Evolutionary conservation across 1,284 basidiomycete species (phyloP), one percentile per base, ranked within the genome.

Genomic region (Lignosus rhinocerotis): DNA sequence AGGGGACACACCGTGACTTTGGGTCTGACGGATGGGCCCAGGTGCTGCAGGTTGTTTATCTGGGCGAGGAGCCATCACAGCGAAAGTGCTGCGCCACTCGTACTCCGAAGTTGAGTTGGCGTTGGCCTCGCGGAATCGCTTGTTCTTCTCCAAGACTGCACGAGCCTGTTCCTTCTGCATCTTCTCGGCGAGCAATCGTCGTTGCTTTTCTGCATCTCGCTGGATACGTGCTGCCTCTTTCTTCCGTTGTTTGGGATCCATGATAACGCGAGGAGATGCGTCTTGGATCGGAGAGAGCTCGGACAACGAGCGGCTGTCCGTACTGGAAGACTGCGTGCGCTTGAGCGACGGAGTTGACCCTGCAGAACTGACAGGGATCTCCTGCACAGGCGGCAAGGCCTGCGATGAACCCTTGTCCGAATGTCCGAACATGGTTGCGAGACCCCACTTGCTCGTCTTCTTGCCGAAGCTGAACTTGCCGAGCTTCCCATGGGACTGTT

Each of bases 101-200:
- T 87, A 73, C 62, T 86, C 81, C 53, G 80, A 73, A 54, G 62
- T 76, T 70, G 52, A 68, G 77, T 25, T 78, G 25, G 25, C 25
- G 25, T 77, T 32, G 82, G 67, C 25, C 25, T 84, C 84, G 67
- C 87, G 77, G 69, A 93, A 80, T 65, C 87, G 84, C 58, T 84
- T 87, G 69, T 94, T 91, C 78, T 98, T 98, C 71, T 90, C 87
- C 87, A 98, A 91, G 72, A 98, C 96, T 39, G 94, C 95, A 52
- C 96, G 85, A 6, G 96, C 94, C 68, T 96, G 90, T 67, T 98
- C 96, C 67, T 79, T 83, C 66, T 87, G 84, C 68, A 76, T 84
- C 71, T 87, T 86, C 72, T 90, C 85, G 32, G 85, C 87, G 47
- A 92, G 83, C 58, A 88, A 86, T 60, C 94, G 92, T 62, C 90